Evolutionary conservation across 495 filamentous ascomycete species (phyloP).

Genomic region (Penicillium robsamsonii): DNA sequence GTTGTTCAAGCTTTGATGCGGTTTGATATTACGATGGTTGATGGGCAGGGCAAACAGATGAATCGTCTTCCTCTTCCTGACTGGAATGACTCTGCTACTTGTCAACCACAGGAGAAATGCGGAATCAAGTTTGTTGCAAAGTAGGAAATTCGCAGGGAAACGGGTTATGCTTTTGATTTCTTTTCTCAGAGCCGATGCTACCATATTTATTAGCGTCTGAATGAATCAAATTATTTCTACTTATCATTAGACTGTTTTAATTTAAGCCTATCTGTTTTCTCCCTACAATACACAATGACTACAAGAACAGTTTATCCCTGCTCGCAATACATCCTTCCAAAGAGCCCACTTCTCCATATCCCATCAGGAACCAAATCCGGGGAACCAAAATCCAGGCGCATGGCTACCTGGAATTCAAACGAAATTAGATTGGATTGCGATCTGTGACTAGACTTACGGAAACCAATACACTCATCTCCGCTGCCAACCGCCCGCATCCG

Average conservation of each 20-base stretch:
- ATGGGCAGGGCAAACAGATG: slow-evolving; percentile 1
- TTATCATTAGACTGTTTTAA: too few species aligned
- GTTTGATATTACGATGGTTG: slow-evolving; percentile 6
- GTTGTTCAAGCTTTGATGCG: neutral
- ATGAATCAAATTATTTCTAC: neutral
- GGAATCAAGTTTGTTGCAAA: slow-evolving; percentile 2
- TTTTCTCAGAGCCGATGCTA: neutral
- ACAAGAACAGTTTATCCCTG: slow-evolving; percentile 23
- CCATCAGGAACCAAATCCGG: slow-evolving; percentile 17
- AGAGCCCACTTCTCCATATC: slow-evolving; percentile 36
- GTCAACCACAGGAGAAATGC: slow-evolving; percentile 7
- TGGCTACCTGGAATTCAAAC: slow-evolving; percentile 38
- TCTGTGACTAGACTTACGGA: neutral
- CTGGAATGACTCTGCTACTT: slow-evolving; percentile 11
- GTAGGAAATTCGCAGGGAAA: neutral
- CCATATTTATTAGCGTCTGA: neutral
- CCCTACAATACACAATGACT: neutral
- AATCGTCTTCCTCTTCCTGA: slow-evolving; percentile 2
- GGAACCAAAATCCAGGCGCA: slow-evolving; percentile 35
- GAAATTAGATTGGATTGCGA: slow-evolving; percentile 29
- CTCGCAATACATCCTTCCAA: slow-evolving; percentile 23
- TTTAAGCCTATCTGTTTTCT: neutral
- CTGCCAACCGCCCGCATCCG: neutral
- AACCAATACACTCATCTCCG: neutral
- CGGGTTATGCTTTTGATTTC: neutral